Evolutionary conservation across 23 red algal genomes (phyloP).

Genomic region (Gracilaria caudata): DNA sequence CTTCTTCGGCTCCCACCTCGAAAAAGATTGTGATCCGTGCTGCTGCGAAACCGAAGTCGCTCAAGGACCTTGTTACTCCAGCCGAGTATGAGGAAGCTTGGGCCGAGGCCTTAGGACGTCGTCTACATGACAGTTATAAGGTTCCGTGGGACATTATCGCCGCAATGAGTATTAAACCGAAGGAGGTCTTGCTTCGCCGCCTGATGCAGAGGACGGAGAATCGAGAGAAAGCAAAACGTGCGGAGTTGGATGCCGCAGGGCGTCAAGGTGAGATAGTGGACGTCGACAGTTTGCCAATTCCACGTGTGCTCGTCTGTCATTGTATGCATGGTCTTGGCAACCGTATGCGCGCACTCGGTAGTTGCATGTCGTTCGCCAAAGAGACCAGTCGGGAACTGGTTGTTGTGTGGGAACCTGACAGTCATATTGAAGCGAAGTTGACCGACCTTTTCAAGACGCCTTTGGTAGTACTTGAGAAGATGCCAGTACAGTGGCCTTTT

Average conservation of each 20-base stretch:
- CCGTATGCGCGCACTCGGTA: slow-evolving; percentile 72
- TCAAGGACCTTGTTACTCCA: slow-evolving; percentile 49
- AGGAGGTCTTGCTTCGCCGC: slow-evolving; percentile 52
- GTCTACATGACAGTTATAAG: slow-evolving; percentile 55
- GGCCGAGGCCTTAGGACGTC: slow-evolving; percentile 58
- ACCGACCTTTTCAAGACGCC: slow-evolving; percentile 52
- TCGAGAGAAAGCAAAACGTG: background rate
- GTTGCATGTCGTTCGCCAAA: slow-evolving; percentile 67
- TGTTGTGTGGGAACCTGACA: slow-evolving; percentile 79
- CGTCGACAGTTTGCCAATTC: slow-evolving; percentile 1
- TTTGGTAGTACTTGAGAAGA: slow-evolving; percentile 55
- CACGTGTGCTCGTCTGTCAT: slow-evolving; percentile 55
- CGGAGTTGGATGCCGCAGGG: slow-evolving; percentile 4
- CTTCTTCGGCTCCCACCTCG: background rate
- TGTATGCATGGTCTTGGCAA: slow-evolving; percentile 81
- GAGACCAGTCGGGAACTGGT: slow-evolving; percentile 38
- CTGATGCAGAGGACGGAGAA: slow-evolving; percentile 18
- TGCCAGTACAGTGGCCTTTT: slow-evolving; percentile 53
- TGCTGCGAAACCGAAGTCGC: slow-evolving; percentile 32
- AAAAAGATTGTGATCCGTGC: slow-evolving; percentile 25
- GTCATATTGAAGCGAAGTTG: slow-evolving; percentile 70
- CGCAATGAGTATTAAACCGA: slow-evolving; percentile 16
- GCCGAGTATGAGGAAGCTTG: slow-evolving; percentile 64
- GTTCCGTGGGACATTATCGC: slow-evolving; percentile 84
- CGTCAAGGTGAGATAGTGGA: slow-evolving; percentile 9